phyloP scores from a whole-genome alignment of 306 rosid genomes.

The Corylus avellana region DNA sequence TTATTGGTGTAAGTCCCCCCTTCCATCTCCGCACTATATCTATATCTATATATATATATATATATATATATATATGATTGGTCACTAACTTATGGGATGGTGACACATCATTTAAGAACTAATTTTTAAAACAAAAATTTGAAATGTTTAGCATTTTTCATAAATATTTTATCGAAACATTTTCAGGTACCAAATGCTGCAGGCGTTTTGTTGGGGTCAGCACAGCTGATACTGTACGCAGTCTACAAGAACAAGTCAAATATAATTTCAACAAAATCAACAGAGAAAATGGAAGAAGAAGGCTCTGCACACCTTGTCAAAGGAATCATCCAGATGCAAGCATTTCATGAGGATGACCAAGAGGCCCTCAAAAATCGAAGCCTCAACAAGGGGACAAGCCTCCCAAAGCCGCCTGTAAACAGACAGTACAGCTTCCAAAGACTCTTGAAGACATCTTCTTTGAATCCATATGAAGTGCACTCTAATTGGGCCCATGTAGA shows the following conservation, averaged over 20 bases:
- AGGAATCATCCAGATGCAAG: background rate
- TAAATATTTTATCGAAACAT: too few species aligned
- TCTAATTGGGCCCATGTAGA: background rate
- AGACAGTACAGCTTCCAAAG: constrained; percentile 24
- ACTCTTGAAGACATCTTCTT: constrained; percentile 41
- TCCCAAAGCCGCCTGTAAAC: constrained; percentile 34
- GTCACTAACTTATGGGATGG: too few species aligned
- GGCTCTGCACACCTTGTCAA: constrained; percentile 9
- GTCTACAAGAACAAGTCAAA: constrained; percentile 35
- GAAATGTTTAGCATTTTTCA: too few species aligned
- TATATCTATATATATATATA: too few species aligned
- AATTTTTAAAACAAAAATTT: too few species aligned
- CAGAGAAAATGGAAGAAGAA: constrained; percentile 18
- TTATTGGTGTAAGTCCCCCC: constrained; percentile 37
- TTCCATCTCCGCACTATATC: background rate
- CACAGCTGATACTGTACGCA: constrained; percentile 36
- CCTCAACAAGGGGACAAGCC: constrained; percentile 38
- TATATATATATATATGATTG: too few species aligned
- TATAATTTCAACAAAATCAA: constrained; percentile 16
- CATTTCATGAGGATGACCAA: background rate
- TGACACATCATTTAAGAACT: too few species aligned
- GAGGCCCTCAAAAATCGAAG: constrained; percentile 16
- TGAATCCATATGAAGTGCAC: constrained; percentile 22
- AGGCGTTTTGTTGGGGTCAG: constrained; percentile 44
- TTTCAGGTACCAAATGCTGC: constrained; percentile 47